phyloP scores from a whole-genome alignment of 2,329 filamentous ascomycete genomes.

The Daldinia sp. region DNA sequence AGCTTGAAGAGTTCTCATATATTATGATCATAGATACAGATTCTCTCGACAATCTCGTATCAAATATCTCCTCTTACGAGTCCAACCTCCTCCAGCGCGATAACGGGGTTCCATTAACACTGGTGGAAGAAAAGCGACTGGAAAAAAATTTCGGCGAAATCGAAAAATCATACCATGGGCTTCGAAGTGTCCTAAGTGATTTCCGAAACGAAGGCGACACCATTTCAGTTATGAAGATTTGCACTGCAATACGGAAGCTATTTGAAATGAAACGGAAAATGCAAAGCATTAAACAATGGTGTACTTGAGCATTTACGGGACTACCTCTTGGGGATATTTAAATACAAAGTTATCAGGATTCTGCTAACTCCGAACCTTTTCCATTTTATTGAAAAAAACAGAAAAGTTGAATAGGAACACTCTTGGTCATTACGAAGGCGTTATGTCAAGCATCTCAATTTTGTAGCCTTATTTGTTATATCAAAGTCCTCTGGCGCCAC shows the following conservation, averaged over 20 bases:
- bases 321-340: too few relatives aligned
- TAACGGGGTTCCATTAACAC: background rate
- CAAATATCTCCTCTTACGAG: background rate
- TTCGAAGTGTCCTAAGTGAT: background rate
- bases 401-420: too few relatives aligned
- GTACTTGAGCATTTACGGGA: too few relatives aligned
- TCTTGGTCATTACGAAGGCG: too few relatives aligned
- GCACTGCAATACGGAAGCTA: background rate
- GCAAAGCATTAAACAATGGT: too few relatives aligned
- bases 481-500: too few relatives aligned
- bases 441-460: too few relatives aligned
- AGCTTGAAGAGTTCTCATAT: background rate
- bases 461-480: too few relatives aligned
- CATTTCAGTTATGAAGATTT: background rate
- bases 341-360: too few relatives aligned
- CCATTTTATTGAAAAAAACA: too few relatives aligned
- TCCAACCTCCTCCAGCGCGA: background rate
- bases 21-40: background rate
- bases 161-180: background rate
- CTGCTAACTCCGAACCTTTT: too few relatives aligned
- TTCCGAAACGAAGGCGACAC: background rate
- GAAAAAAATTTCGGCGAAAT: background rate
- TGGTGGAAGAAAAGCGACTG: background rate
- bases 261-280: background rate
- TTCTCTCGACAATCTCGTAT: background rate